These are phyloP conservation scores for Kluyveromyces sp. DNA, from an alignment of 1,139 yeast genomes.

Conservation along the genomic window DNA sequence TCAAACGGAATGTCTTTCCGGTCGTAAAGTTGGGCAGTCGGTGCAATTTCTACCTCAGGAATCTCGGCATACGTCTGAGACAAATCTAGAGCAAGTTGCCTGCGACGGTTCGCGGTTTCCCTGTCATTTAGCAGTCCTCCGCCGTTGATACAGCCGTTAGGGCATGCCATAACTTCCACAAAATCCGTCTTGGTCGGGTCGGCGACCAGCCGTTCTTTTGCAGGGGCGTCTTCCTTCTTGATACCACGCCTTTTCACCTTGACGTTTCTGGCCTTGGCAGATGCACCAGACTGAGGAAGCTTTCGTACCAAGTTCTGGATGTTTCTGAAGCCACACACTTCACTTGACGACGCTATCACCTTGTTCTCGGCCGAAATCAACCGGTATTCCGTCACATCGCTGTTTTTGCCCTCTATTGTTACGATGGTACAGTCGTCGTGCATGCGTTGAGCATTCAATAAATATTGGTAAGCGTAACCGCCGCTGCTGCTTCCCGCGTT, in stretches of 20 bases:
- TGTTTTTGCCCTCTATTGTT: conserved; percentile 54
- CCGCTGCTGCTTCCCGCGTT: conserved; percentile 84
- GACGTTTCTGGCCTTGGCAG: conserved; percentile 14
- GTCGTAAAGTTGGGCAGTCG: neutral
- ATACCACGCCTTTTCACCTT: conserved; percentile 14
- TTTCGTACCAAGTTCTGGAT: conserved; percentile 88
- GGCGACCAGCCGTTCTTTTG: conserved; percentile 26
- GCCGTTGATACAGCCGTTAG: conserved; percentile 95
- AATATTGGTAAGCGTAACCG: conserved; percentile 69
- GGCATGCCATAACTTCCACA: conserved; percentile 97
- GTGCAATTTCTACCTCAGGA: conserved; percentile 1
- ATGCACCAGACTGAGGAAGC: conserved; percentile 47
- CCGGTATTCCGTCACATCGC: conserved; percentile 67
- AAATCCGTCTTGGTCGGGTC: conserved; percentile 71
- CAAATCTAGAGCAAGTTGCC: conserved; percentile 14
- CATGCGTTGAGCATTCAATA: conserved; percentile 35
- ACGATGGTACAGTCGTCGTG: conserved; percentile 24
- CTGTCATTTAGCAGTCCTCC: conserved; percentile 61
- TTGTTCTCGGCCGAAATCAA: conserved; percentile 36
- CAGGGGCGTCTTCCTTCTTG: conserved; percentile 1
- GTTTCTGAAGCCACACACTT: conserved; percentile 87
- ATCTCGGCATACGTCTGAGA: conserved; percentile 11
- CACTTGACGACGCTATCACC: conserved; percentile 58
- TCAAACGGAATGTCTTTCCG: neutral
- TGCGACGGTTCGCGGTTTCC: conserved; percentile 14